Conservation (phyloP, 495 filamentous ascomycete species). For the Penicillium verhagenii region DNA sequence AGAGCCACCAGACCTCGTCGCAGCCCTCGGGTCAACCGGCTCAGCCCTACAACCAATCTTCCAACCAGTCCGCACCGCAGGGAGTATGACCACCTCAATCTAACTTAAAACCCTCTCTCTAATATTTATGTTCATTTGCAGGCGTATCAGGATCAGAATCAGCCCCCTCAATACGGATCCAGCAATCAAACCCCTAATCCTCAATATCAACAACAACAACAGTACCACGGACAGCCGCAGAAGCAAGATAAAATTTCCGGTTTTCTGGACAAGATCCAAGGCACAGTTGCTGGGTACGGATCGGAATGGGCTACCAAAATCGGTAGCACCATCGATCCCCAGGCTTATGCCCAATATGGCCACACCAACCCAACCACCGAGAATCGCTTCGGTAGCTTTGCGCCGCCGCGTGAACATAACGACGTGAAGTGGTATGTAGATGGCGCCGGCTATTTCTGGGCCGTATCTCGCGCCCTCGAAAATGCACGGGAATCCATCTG, state of each 20-base stretch:
- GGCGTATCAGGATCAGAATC: conserved; percentile 6
- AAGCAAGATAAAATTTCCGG: conserved; percentile 48
- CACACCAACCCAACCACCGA: conserved; percentile 44
- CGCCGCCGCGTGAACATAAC: conserved; percentile 62
- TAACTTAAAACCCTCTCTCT: background rate
- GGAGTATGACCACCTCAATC: conserved; percentile 4
- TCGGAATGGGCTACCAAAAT: conserved; percentile 50
- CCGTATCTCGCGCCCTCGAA: conserved; percentile 81
- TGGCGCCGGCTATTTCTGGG: conserved; percentile 88
- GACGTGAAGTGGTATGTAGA: conserved; percentile 91
- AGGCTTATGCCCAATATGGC: conserved; percentile 49
- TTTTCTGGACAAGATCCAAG: conserved; percentile 57
- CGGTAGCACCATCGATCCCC: conserved; percentile 49
- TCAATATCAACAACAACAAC: conserved; percentile 19
- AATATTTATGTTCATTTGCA: background rate
- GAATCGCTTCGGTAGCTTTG: conserved; percentile 81
- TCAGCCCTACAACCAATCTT: conserved; percentile 16
- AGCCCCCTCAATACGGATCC: conserved; percentile 15
- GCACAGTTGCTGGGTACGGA: conserved; percentile 50
- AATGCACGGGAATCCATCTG: conserved; percentile 81
- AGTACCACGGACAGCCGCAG: conserved; percentile 31
- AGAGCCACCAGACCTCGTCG: conserved; percentile 28
- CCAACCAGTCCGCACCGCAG: conserved; percentile 9
- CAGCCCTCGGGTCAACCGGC: conserved; percentile 10
- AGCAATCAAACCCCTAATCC: conserved; percentile 15